Conservation (phyloP, 331 rosid species). For the Quercus lobata region DNA sequence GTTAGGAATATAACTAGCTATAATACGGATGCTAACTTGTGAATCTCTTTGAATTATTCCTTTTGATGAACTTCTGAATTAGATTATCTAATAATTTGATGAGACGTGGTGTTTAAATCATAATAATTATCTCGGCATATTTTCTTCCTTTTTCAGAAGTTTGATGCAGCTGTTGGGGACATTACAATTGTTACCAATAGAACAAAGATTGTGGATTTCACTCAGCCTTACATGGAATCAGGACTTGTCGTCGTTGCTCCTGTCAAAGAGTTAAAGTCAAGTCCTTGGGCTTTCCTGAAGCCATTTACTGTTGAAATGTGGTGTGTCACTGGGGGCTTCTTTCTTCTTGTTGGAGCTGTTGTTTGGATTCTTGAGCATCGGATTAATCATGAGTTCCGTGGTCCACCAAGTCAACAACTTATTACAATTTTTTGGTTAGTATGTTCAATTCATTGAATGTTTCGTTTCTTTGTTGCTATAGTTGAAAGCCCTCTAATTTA, state of each 20-base stretch:
- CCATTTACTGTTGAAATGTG: slow-evolving; percentile 80
- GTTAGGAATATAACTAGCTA: slow-evolving; percentile 1
- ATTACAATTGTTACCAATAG: slow-evolving; percentile 72
- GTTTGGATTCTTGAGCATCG: slow-evolving; percentile 98
- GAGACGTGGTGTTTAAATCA: background rate
- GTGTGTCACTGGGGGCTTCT: slow-evolving; percentile 65
- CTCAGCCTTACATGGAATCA: slow-evolving; percentile 77
- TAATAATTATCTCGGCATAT: slow-evolving; percentile 12
- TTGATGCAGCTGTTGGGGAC: slow-evolving; percentile 88
- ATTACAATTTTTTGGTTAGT: slow-evolving; percentile 79
- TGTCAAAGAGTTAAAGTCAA: slow-evolving; percentile 52
- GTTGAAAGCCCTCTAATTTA: slow-evolving; percentile 1
- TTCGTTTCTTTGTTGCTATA: background rate
- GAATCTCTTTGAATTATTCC: background rate
- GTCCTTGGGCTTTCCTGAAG: slow-evolving; percentile 81
- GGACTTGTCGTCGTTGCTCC: slow-evolving; percentile 78
- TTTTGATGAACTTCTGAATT: background rate
- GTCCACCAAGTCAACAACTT: slow-evolving; percentile 72
- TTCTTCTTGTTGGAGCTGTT: slow-evolving; percentile 71
- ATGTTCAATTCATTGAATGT: slow-evolving; percentile 11
- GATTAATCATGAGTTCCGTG: slow-evolving; percentile 70
- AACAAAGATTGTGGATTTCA: slow-evolving; percentile 78
- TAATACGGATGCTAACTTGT: slow-evolving; percentile 6
- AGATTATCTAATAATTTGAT: background rate
- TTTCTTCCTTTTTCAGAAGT: slow-evolving; percentile 40